Base-by-base conservation (phyloP, 306 rosid genomes). In the Begonia fuchsioides region DNA sequence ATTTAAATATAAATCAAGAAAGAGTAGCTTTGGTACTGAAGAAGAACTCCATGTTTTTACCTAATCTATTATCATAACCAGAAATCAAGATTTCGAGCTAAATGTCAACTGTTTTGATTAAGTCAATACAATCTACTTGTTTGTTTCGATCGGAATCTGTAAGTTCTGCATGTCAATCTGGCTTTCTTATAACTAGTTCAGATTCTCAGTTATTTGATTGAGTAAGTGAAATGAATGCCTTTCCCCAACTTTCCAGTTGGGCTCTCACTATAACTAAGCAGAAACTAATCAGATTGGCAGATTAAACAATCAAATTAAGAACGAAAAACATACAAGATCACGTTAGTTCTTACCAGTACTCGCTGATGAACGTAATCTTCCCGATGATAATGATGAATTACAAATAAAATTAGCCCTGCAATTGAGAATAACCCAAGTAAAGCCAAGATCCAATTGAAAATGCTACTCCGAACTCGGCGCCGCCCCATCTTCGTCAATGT, bases 391-490 rank as follows among this genome's bases (percentile, higher is more conserved):
- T 86, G 96, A 12, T 82, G 90, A 15, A 86, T 16, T 41, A 82
- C 67, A 62, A 86, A 76, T 61, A 86, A 58, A 58, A 72, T 52
- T 13, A 77, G 64, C n/a, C 72, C 94, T 0, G 80, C 76, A 49
- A 76, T 47, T 13, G 65, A 76, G 76, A 57, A 82, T 59, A 79
- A 67, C 11, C 74, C 79, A 32, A 82, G 80, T 32, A 82, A 78
- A 54, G 65, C 58, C 79, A 93, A 82, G 94, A 86, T 82, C 96
- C 93, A 82, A 74, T 68, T 51, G 38, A 87, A 68, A 39, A 76
- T 72, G 77, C 81, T 75, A 81, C 86, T 72, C 53, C 96, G 70
- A 41, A 70, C 83, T 78, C 81, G 86, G 81, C 94, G 96, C 90
- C 94, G 90, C 67, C 90, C 72, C 96, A 86, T 86, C 68, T 67